phyloP scores from a whole-genome alignment of 2,329 filamentous ascomycete genomes.

The Hymenoscyphus fructigenus region DNA sequence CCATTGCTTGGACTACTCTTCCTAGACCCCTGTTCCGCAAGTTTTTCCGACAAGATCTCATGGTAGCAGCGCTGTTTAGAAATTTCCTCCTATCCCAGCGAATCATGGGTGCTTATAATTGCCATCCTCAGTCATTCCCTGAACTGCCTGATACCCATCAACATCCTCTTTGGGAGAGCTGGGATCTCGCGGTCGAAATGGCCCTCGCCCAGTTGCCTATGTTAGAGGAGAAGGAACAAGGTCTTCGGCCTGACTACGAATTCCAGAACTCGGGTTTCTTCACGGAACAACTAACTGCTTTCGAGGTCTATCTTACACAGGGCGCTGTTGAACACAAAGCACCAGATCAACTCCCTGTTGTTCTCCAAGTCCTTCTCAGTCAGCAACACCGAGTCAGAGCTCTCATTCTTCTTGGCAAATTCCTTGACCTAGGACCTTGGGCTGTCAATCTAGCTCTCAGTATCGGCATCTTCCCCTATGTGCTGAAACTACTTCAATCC shows the following conservation, averaged over 20 bases:
- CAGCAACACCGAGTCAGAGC: constrained; percentile 92
- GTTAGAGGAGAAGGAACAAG: constrained; percentile 74
- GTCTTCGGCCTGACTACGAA: constrained; percentile 67
- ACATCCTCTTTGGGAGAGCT: constrained; percentile 94
- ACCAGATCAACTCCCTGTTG: constrained; percentile 92
- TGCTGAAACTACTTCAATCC: constrained; percentile 94
- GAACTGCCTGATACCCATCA: constrained; percentile 92
- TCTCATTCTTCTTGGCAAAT: constrained; percentile 86
- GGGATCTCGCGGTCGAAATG: constrained; percentile 96
- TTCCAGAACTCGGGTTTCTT: constrained; percentile 97
- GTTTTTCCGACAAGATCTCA: constrained; percentile 93
- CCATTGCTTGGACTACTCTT: constrained; percentile 95
- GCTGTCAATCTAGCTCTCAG: constrained; percentile 96
- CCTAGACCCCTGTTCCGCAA: constrained; percentile 91
- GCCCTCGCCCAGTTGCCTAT: constrained; percentile 86
- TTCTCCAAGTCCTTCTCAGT: constrained; percentile 91
- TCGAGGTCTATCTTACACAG: constrained; percentile 88
- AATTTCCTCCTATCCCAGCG: constrained; percentile 94
- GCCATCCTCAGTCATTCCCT: constrained; percentile 89
- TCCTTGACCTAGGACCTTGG: constrained; percentile 94
- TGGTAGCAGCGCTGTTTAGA: constrained; percentile 96
- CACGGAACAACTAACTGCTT: constrained; percentile 93
- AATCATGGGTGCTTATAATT: constrained; percentile 95
- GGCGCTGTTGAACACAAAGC: constrained; percentile 82
- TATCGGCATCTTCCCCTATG: constrained; percentile 98